These are phyloP conservation scores for Yamadazyma philogaea DNA, from an alignment of 805 yeast species.

Conservation along the genomic window DNA sequence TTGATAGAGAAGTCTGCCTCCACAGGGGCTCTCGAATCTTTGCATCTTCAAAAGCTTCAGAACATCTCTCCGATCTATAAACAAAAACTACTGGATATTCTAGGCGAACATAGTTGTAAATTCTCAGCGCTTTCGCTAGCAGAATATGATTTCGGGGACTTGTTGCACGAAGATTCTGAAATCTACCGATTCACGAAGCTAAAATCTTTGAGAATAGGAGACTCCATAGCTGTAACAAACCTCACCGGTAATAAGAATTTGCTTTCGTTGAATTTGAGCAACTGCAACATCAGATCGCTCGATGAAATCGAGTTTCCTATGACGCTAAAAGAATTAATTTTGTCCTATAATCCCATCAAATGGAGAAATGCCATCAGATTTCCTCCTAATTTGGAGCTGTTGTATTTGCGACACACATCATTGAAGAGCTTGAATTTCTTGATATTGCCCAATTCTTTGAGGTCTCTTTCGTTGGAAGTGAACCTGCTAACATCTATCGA, in stretches of 20 bases:
- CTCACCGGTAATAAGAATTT: background rate
- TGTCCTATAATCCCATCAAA: conserved; percentile 20
- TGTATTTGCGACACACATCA: conserved; percentile 17
- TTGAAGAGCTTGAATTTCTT: conserved; percentile 14
- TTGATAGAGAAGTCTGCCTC: conserved; percentile 2
- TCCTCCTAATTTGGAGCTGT: conserved; percentile 12
- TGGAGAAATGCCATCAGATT: conserved; percentile 16
- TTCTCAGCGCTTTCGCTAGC: background rate
- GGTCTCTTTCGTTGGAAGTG: conserved; percentile 17
- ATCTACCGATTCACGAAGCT: background rate
- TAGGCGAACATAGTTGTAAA: background rate
- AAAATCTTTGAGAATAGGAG: conserved; percentile 1
- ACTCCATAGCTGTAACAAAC: background rate
- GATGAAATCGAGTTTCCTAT: conserved; percentile 8
- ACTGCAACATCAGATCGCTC: conserved; percentile 5
- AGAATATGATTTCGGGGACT: background rate
- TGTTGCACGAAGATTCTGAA: background rate
- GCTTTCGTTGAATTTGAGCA: conserved; percentile 1
- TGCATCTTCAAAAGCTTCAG: conserved; percentile 1
- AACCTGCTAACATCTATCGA: conserved; percentile 17
- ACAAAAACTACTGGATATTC: background rate
- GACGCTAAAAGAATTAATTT: conserved; percentile 11
- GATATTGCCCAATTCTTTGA: conserved; percentile 16
- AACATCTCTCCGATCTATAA: background rate
- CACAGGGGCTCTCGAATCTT: conserved; percentile 4